phyloP scores from a whole-genome alignment of 768 basidiomycete genomes.

The Xanthoconium stramineum region DNA sequence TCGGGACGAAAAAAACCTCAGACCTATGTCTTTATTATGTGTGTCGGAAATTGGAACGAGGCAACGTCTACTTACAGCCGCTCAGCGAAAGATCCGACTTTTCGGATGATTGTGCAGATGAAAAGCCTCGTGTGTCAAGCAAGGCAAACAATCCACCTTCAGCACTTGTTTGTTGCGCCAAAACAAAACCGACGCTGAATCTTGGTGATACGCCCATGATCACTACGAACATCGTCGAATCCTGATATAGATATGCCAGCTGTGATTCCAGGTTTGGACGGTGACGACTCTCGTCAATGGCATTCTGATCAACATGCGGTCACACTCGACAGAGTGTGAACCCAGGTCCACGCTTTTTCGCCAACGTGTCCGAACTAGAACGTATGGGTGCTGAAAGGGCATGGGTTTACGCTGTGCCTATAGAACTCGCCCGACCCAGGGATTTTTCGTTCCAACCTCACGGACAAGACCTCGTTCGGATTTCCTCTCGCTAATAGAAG shows the following conservation, averaged over 20 bases:
- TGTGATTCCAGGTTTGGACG: neutral
- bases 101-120: neutral
- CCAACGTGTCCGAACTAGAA: constrained; percentile 13
- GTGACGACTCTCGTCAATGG: neutral
- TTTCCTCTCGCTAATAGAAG: neutral
- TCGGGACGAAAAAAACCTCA: neutral
- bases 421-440: too few species aligned
- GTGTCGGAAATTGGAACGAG: too few species aligned
- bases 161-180: neutral
- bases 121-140: constrained; percentile 21
- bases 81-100: neutral
- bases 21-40: constrained; percentile 2
- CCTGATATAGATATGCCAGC: neutral
- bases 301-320: constrained; percentile 6
- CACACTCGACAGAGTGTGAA: neutral
- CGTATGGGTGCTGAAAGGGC: neutral
- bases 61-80: constrained; percentile 4
- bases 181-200: neutral
- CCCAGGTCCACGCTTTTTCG: neutral
- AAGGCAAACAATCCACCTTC: constrained; percentile 1
- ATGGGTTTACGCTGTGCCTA: neutral
- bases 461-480: neutral
- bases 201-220: too few species aligned
- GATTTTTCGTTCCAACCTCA: neutral
- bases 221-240: too few species aligned